Percentiles rank a stretch among this genome's conserved stretches.
Evolutionary conservation across 2,329 filamentous ascomycete species (phyloP).

Genomic region (Ophiocordyceps robertsii): DNA sequence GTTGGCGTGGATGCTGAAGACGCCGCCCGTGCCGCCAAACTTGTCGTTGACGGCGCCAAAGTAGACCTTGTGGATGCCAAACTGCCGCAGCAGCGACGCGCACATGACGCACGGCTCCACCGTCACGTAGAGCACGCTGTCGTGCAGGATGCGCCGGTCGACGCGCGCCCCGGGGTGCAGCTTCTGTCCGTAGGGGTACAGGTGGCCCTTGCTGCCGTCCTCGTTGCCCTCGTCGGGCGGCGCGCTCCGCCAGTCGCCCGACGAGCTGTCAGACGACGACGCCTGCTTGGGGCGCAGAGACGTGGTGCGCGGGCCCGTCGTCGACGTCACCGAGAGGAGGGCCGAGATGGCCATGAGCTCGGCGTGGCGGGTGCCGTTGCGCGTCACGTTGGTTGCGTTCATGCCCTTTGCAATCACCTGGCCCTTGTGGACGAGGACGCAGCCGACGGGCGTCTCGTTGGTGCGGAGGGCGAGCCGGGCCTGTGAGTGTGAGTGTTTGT

Average conservation of each 20-base stretch:
- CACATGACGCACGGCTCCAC: constrained; percentile 99
- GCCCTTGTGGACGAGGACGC: constrained; percentile 74
- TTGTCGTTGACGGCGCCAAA: constrained; percentile 94
- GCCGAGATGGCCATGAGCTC: constrained; percentile 77
- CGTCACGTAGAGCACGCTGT: constrained; percentile 80
- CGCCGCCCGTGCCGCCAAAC: constrained; percentile 90
- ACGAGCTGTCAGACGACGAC: constrained; percentile 3
- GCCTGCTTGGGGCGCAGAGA: constrained; percentile 18
- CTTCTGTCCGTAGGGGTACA: constrained; percentile 50
- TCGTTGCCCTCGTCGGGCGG: constrained; percentile 32
- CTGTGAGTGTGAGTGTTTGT: constrained; percentile 33
- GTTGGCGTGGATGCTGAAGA: constrained; percentile 69
- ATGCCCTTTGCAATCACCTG: constrained; percentile 78
- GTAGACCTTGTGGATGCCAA: constrained; percentile 78
- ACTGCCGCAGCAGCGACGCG: constrained; percentile 79
- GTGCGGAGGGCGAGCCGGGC: constrained; percentile 71
- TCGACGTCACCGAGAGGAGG: constrained; percentile 29
- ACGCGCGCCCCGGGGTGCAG: constrained; percentile 42
- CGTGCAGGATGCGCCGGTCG: constrained; percentile 52
- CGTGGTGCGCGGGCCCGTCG: constrained; percentile 15
- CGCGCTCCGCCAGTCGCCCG: constrained; percentile 5
- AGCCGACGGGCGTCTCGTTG: constrained; percentile 93
- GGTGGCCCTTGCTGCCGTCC: constrained; percentile 38
- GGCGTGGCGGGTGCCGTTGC: constrained; percentile 86
- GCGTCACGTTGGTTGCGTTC: constrained; percentile 90